Evolutionary conservation across 495 filamentous ascomycete genomes (phyloP).

Genomic region (Neohortaea acidophila): DNA sequence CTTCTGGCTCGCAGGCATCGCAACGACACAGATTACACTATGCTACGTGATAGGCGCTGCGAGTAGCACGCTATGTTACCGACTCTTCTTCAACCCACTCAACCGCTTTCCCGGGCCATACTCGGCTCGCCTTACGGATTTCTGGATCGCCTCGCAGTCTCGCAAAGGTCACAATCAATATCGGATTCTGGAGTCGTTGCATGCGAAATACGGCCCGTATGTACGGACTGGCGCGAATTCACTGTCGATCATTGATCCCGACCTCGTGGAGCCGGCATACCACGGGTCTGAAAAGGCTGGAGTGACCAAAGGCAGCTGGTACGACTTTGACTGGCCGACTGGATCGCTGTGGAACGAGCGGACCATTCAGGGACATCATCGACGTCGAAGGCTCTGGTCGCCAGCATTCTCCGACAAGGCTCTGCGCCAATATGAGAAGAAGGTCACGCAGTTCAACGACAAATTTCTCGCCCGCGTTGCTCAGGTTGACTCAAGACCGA

Average conservation of each 20-base stretch:
- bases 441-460: neutral
- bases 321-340: slow-evolving; percentile 23
- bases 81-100: slow-evolving; percentile 32
- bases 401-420: slow-evolving; percentile 21
- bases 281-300: slow-evolving; percentile 22
- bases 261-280: slow-evolving; percentile 22
- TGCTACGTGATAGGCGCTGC: slow-evolving; percentile 19
- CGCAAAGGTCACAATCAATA: slow-evolving; percentile 1
- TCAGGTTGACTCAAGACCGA: slow-evolving; percentile 8
- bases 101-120: slow-evolving; percentile 32
- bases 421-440: slow-evolving; percentile 26
- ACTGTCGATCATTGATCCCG: slow-evolving; percentile 28
- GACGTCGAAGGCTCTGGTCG: slow-evolving; percentile 30
- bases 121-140: slow-evolving; percentile 28
- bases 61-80: slow-evolving; percentile 32
- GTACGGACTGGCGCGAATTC: slow-evolving; percentile 11
- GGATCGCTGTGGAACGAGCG: slow-evolving; percentile 27
- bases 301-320: slow-evolving; percentile 25
- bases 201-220: slow-evolving; percentile 10
- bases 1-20: neutral
- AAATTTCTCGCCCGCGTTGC: neutral
- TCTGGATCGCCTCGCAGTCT: slow-evolving; percentile 18
- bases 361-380: slow-evolving; percentile 26
- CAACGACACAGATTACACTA: neutral
- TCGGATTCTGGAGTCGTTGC: slow-evolving; percentile 6